Conservation (phyloP, 2,329 filamentous ascomycete genomes). For the Phoma sp. region DNA sequence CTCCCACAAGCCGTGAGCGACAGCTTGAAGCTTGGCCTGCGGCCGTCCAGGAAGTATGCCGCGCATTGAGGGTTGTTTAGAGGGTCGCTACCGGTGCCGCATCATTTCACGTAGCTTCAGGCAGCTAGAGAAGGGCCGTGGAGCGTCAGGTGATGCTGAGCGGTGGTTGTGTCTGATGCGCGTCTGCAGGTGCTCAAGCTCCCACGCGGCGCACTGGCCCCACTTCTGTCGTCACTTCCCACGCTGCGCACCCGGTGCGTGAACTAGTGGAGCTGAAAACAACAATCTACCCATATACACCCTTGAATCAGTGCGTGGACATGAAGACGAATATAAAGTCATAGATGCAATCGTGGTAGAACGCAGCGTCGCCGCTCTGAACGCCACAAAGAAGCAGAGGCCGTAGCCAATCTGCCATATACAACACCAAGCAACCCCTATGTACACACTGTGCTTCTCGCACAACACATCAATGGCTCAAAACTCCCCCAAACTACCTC, state of each 20-base stretch:
- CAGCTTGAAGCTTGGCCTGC: constrained; percentile 76
- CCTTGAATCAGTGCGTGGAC: too few relatives aligned
- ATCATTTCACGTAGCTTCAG: constrained; percentile 21
- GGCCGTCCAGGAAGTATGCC: constrained; percentile 80
- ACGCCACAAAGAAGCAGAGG: constrained; percentile 5
- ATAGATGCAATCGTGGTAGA: background rate
- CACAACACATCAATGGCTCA: background rate
- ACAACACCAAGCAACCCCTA: background rate
- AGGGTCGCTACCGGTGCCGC: constrained; percentile 30
- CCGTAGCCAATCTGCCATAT: constrained; percentile 7
- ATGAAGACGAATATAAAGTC: too few relatives aligned
- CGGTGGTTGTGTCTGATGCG: constrained; percentile 10
- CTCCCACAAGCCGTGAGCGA: constrained; percentile 76
- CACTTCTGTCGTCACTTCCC: constrained; percentile 28
- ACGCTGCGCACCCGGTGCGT: background rate
- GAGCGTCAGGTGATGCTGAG: constrained; percentile 6
- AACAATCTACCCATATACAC: too few relatives aligned
- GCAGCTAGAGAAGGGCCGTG: background rate
- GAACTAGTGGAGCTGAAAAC: background rate
- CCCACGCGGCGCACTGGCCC: constrained; percentile 46
- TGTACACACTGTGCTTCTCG: background rate
- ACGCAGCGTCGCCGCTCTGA: background rate
- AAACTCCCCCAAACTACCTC: constrained; percentile 18
- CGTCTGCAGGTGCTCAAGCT: constrained; percentile 26
- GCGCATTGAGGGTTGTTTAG: constrained; percentile 62